Percentiles rank a stretch among this genome's conserved stretches.
phyloP scores from a whole-genome alignment of 192 early-diverging fungal genomes.

The Podila minutissima region DNA sequence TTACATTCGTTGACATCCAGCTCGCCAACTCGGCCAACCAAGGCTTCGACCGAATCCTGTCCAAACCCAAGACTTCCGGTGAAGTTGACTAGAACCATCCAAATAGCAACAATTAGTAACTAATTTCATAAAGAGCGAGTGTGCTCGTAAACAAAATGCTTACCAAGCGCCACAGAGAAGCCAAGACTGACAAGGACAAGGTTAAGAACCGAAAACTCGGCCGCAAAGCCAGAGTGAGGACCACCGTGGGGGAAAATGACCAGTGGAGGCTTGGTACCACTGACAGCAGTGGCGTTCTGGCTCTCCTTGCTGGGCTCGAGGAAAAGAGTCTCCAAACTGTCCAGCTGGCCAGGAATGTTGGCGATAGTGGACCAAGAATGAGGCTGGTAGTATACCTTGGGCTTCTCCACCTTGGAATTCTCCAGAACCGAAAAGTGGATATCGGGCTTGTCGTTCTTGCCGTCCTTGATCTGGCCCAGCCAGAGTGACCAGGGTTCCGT shows the following conservation, averaged over 20 bases:
- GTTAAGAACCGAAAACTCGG: conserved; percentile 57
- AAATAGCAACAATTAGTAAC: not conserved
- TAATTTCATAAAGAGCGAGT: not conserved
- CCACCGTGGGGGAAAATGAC: conserved; percentile 86
- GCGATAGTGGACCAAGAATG: conserved; percentile 47
- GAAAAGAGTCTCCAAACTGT: conserved; percentile 52
- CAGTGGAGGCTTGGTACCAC: conserved; percentile 59
- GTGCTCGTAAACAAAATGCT: not conserved
- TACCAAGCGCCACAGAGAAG: conserved; percentile 63
- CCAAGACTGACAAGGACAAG: conserved; percentile 67
- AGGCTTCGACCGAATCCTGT: conserved; percentile 67
- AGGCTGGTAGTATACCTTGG: conserved; percentile 25
- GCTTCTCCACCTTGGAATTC: conserved; percentile 23
- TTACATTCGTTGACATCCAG: conserved; percentile 76
- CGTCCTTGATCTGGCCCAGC: conserved; percentile 31
- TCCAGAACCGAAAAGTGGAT: conserved; percentile 28
- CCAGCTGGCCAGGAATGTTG: conserved; percentile 42
- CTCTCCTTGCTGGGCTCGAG: conserved; percentile 32
- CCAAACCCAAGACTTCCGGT: conserved; percentile 84
- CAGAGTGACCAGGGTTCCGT: conserved; percentile 56
- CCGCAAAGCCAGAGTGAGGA: conserved; percentile 69
- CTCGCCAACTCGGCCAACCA: conserved; percentile 74
- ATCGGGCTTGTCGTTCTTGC: conserved; percentile 1
- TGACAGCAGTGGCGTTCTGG: conserved; percentile 25
- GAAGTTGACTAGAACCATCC: conserved; percentile 70